These are phyloP conservation scores for Malassezia brasiliensis DNA, from an alignment of 1,284 basidiomycete genomes.

Conservation along the genomic window DNA sequence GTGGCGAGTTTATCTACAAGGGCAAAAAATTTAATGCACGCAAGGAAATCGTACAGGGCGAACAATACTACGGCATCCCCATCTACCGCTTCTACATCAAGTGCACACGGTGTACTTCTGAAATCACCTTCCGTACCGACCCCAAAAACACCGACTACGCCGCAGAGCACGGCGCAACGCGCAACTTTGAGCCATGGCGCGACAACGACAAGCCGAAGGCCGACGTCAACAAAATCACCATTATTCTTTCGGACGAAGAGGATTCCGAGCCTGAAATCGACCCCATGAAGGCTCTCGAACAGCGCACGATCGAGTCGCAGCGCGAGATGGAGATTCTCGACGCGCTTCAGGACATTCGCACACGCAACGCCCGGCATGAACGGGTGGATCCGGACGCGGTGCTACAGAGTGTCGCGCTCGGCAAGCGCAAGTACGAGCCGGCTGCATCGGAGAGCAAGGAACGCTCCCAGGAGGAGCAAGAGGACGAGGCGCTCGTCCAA, in stretches of 20 bases:
- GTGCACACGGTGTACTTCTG: conserved; percentile 59
- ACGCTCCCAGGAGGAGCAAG: conserved; percentile 62
- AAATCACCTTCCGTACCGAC: conserved; percentile 99
- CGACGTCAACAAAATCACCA: background rate
- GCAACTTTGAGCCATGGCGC: conserved; percentile 46
- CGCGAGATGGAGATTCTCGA: conserved; percentile 98
- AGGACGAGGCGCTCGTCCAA: conserved; percentile 83
- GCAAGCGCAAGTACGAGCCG: conserved; percentile 17
- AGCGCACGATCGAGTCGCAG: conserved; percentile 78
- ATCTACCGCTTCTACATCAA: conserved; percentile 55
- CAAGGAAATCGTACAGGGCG: conserved; percentile 91
- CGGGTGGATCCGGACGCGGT: conserved; percentile 50
- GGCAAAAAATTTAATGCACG: conserved; percentile 99
- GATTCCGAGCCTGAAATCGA: conserved; percentile 52
- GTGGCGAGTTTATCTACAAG: conserved; percentile 86
- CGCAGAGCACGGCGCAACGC: conserved; percentile 40
- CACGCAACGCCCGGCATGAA: conserved; percentile 83
- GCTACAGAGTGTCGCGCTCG: conserved; percentile 18
- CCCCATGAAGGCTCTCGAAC: conserved; percentile 92
- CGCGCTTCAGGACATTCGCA: conserved; percentile 84
- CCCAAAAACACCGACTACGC: conserved; percentile 61
- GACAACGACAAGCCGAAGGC: conserved; percentile 15
- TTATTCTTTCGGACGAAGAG: conserved; percentile 18
- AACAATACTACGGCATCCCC: conserved; percentile 97
- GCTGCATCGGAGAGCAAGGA: conserved; percentile 19